phyloP scores from a whole-genome alignment of 495 filamentous ascomycete genomes.

The Rhizodiscina lignyota region DNA sequence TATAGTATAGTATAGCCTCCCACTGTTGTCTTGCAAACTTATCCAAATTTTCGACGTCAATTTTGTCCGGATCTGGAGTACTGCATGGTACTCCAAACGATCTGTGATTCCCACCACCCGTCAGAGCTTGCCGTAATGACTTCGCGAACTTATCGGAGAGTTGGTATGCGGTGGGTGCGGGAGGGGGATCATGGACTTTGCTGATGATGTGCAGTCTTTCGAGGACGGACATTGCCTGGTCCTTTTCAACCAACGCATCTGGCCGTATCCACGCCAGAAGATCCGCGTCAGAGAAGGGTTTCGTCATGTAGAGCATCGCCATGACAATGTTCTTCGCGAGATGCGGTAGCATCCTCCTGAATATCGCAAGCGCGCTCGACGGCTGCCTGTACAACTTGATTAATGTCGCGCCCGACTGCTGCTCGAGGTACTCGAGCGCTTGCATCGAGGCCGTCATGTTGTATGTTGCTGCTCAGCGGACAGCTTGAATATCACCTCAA shows the following conservation, averaged over 20 bases:
- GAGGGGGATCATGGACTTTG: conserved; percentile 31
- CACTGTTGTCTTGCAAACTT: conserved; percentile 75
- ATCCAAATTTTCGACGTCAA: conserved; percentile 60
- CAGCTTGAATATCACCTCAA: conserved; percentile 21
- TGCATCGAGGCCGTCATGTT: conserved; percentile 55
- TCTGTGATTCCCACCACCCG: conserved; percentile 65
- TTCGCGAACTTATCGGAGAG: conserved; percentile 60
- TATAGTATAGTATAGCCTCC: conserved; percentile 90
- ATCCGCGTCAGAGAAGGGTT: conserved; percentile 54
- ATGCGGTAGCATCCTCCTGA: conserved; percentile 84
- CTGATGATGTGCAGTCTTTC: conserved; percentile 68
- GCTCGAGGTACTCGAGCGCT: conserved; percentile 75
- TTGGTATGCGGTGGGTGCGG: conserved; percentile 45
- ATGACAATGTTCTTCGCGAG: conserved; percentile 90
- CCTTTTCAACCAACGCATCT: conserved; percentile 46
- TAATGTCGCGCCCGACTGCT: conserved; percentile 76
- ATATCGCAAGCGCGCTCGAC: conserved; percentile 86
- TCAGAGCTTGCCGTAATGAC: conserved; percentile 68
- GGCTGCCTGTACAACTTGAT: conserved; percentile 86
- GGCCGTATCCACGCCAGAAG: conserved; percentile 72
- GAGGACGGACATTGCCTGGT: conserved; percentile 65
- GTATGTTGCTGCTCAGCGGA: too few species aligned
- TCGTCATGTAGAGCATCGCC: conserved; percentile 74
- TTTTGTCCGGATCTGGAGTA: conserved; percentile 34
- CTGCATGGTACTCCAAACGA: conserved; percentile 78